phyloP scores from a whole-genome alignment of 108 stramenopile species.

The Cyclotella atomus region DNA sequence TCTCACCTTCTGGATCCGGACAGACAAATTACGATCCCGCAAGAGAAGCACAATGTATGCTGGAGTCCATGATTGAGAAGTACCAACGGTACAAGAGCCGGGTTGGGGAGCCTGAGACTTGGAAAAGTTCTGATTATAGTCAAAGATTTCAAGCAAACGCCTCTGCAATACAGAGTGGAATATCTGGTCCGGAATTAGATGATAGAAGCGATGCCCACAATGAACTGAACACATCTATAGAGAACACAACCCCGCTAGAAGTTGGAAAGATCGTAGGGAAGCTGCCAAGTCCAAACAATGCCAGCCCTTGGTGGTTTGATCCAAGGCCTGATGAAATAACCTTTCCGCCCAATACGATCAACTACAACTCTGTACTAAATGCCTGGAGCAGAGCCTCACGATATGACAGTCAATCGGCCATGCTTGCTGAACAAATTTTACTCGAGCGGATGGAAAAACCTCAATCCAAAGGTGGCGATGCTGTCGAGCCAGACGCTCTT shows the following conservation, averaged over 20 bases:
- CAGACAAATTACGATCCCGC: constrained; percentile 40
- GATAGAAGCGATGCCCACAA: not conserved
- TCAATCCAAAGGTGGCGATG: constrained; percentile 53
- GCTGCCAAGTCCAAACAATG: no score
- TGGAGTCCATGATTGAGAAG: constrained; percentile 48
- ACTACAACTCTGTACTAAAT: constrained; percentile 52
- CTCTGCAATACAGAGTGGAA: no score
- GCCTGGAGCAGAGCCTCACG: constrained; percentile 52
- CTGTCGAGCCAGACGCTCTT: constrained; percentile 71
- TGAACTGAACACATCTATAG: no score
- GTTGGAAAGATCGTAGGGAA: no score
- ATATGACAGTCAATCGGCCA: constrained; percentile 37
- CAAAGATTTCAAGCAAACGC: no score
- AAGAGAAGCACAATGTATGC: constrained; percentile 49
- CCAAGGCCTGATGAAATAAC: constrained; percentile 47
- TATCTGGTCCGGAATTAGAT: no score
- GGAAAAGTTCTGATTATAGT: constrained; percentile 6
- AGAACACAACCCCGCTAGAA: no score
- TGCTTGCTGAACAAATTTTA: constrained; percentile 47
- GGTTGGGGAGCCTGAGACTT: constrained; percentile 30
- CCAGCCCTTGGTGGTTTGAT: constrained; percentile 43
- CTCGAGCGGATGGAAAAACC: constrained; percentile 47
- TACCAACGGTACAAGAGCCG: constrained; percentile 35
- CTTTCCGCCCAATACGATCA: constrained; percentile 51
- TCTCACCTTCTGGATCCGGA: not conserved